phyloP scores from a whole-genome alignment of 2,329 filamentous ascomycete species.

The Ophiostoma sp. region DNA sequence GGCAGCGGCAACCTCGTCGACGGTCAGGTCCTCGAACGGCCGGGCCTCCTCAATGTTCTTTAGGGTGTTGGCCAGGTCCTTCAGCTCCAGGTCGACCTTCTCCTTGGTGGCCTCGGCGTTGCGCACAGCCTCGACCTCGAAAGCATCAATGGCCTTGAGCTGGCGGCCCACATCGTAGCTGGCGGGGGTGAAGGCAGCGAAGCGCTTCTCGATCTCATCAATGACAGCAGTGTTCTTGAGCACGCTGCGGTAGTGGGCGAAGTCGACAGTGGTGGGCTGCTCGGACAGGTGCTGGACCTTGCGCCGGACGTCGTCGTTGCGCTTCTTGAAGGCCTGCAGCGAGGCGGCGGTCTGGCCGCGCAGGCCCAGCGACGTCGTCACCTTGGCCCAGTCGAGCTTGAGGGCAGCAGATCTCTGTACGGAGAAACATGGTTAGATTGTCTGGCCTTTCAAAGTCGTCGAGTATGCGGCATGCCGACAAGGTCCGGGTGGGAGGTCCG shows the following conservation, averaged over 20 bases:
- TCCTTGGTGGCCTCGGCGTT: slow-evolving; percentile 95
- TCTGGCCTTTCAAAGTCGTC: background rate
- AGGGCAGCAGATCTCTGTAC: slow-evolving; percentile 89
- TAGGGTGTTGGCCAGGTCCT: slow-evolving; percentile 88
- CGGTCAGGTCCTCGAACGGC: slow-evolving; percentile 94
- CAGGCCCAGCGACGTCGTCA: slow-evolving; percentile 89
- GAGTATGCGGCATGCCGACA: slow-evolving; percentile 5
- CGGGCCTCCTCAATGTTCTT: slow-evolving; percentile 95
- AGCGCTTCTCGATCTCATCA: slow-evolving; percentile 96
- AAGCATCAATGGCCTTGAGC: slow-evolving; percentile 96
- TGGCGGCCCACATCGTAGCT: slow-evolving; percentile 91
- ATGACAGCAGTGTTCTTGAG: slow-evolving; percentile 96
- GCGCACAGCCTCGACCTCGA: slow-evolving; percentile 94
- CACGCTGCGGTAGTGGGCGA: slow-evolving; percentile 80
- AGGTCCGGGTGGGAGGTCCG: background rate
- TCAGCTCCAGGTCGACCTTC: slow-evolving; percentile 90
- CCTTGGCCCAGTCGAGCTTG: slow-evolving; percentile 98
- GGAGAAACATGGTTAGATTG: slow-evolving; percentile 35
- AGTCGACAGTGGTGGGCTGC: slow-evolving; percentile 82
- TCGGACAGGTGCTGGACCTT: slow-evolving; percentile 80
- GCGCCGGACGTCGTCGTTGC: slow-evolving; percentile 97
- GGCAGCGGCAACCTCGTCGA: slow-evolving; percentile 91
- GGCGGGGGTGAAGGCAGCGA: slow-evolving; percentile 82
- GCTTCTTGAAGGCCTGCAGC: slow-evolving; percentile 97
- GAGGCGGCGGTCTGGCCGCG: slow-evolving; percentile 88